Evolutionary conservation across 441 rosid species (phyloP).

Genomic region (Geranium incanum): DNA sequence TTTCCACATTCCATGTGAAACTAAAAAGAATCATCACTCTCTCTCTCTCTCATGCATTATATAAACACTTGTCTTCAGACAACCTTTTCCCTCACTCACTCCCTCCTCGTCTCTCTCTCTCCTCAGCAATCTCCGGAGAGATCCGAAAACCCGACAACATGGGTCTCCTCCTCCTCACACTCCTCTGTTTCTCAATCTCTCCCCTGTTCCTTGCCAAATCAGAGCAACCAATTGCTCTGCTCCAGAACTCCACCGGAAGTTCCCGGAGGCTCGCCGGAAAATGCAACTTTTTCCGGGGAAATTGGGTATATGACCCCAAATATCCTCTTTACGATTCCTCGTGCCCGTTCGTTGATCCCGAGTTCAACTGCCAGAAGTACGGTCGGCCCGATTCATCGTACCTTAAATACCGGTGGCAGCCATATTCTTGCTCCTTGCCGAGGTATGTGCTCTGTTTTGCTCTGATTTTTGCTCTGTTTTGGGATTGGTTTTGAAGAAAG

Average conservation of each 20-base stretch:
- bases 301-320: slow-evolving; percentile 67
- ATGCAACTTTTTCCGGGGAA: slow-evolving; percentile 65
- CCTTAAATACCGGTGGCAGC: slow-evolving; percentile 83
- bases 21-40: not conserved
- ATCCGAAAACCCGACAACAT: slow-evolving; percentile 26
- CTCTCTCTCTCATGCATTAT: slow-evolving; percentile 17
- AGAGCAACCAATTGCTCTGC: slow-evolving; percentile 11
- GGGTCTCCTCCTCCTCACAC: slow-evolving; percentile 30
- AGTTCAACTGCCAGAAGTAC: slow-evolving; percentile 68
- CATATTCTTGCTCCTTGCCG: slow-evolving; percentile 59
- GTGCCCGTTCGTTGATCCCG: slow-evolving; percentile 73
- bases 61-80: slow-evolving; percentile 22
- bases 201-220: slow-evolving; percentile 16
- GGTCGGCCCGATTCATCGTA: slow-evolving; percentile 67
- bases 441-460: slow-evolving; percentile 31
- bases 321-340: slow-evolving; percentile 65
- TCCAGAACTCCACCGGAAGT: not conserved
- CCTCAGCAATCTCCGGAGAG: slow-evolving; percentile 15
- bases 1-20: slow-evolving; percentile 24
- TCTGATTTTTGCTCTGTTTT: not conserved
- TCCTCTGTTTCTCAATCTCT: slow-evolving; percentile 21
- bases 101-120: slow-evolving; percentile 20
- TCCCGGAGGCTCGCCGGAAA: slow-evolving; percentile 10
- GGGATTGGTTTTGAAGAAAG: not conserved
- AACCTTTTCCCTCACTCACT: slow-evolving; percentile 19